These are phyloP conservation scores for Camellia japonica DNA, from an alignment of 148 eudicot species.

Conservation along the genomic window DNA sequence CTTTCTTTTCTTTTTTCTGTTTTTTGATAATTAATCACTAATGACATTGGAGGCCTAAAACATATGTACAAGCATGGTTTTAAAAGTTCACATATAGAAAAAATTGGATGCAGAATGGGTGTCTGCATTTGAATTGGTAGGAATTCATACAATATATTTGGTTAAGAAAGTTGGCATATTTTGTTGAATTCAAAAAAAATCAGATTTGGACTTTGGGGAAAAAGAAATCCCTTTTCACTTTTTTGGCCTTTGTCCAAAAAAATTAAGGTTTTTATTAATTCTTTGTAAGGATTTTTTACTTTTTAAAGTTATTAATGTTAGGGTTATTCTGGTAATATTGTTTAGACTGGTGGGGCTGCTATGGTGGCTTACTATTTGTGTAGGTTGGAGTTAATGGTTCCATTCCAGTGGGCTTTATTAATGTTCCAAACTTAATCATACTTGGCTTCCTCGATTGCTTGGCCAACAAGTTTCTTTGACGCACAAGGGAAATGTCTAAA, in stretches of 20 bases:
- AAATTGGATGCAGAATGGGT: neutral
- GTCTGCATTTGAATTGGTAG: neutral
- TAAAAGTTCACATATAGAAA: neutral
- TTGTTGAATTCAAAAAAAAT: neutral
- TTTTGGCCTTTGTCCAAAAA: neutral
- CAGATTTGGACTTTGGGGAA: neutral
- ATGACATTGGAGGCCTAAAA: neutral
- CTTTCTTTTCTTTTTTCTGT: neutral
- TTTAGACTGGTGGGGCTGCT: neutral
- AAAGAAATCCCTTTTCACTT: no score
- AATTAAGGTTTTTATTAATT: no score
- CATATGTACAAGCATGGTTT: neutral
- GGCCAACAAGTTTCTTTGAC: neutral
- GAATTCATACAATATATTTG: no score
- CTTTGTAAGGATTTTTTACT: no score
- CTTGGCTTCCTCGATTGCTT: neutral
- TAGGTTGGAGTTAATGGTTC: neutral
- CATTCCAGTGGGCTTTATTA: neutral
- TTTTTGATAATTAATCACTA: neutral
- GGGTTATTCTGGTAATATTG: neutral
- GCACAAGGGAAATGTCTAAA: neutral
- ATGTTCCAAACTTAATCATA: no score
- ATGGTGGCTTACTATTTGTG: neutral
- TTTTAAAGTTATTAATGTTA: neutral
- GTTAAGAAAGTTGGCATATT: neutral